phyloP scores from a whole-genome alignment of 768 basidiomycete species.

The Boletus fagicola region DNA sequence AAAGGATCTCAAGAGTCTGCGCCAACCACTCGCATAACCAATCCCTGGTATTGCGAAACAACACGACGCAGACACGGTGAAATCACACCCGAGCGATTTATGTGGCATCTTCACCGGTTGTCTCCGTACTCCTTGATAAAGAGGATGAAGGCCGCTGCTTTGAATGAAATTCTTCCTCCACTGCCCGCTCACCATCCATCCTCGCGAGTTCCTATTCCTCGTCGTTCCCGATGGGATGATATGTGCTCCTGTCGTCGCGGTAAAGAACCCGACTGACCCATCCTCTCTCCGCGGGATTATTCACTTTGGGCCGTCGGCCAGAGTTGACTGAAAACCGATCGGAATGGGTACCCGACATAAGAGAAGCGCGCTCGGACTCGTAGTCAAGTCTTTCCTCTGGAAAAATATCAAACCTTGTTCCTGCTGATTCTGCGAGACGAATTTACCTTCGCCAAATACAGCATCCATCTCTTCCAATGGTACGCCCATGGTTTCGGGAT shows the following conservation, averaged over 20 bases:
- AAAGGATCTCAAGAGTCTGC: constrained; percentile 1
- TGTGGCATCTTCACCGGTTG: constrained; percentile 5
- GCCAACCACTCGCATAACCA: constrained; percentile 7
- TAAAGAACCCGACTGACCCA: constrained; percentile 55
- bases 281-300: constrained; percentile 29
- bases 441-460: constrained; percentile 80
- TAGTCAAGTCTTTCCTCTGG: constrained; percentile 64
- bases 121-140: constrained; percentile 11
- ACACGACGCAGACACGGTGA: constrained; percentile 1
- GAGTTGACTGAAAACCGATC: constrained; percentile 37
- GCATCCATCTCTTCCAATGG: constrained; percentile 90
- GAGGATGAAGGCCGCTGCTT: constrained; percentile 14
- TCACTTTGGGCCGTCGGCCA: constrained; percentile 23
- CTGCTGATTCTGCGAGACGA: background rate
- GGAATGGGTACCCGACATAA: constrained; percentile 43
- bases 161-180: constrained; percentile 24
- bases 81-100: constrained; percentile 6
- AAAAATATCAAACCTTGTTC: constrained; percentile 18
- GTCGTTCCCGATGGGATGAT: constrained; percentile 44
- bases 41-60: constrained; percentile 5
- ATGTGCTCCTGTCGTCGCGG: constrained; percentile 40
- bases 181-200: constrained; percentile 40
- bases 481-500: constrained; percentile 84
- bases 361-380: constrained; percentile 59
- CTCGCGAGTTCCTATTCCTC: constrained; percentile 60